A percentile compares a stretch with the other conserved stretches of the same genome.
Conservation (phyloP, 306 rosid species). For the Rubus parviflorus region DNA sequence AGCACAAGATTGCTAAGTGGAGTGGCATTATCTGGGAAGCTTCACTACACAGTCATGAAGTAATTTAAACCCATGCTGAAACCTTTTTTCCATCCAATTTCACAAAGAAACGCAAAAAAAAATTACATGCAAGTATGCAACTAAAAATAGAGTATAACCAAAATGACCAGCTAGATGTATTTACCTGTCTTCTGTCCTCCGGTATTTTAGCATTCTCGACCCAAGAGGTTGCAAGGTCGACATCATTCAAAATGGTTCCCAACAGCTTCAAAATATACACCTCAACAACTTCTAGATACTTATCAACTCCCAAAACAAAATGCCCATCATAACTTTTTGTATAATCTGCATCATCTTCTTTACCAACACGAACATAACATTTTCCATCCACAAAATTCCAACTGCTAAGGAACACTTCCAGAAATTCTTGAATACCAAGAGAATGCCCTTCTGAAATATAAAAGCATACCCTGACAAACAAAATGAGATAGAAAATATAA, state of each 20-base stretch:
- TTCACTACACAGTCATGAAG: background rate
- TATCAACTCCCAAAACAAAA: slow-evolving; percentile 45
- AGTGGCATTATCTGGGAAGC: background rate
- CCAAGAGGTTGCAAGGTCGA: slow-evolving; percentile 70
- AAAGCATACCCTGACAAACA: slow-evolving; percentile 59
- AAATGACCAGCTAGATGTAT: background rate
- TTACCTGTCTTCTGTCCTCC: slow-evolving; percentile 69
- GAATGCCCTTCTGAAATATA: slow-evolving; percentile 51
- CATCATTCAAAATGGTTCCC: slow-evolving; percentile 41
- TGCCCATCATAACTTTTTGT: slow-evolving; percentile 16
- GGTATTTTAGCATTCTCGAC: slow-evolving; percentile 73
- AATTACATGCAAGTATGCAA: background rate
- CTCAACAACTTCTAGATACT: slow-evolving; percentile 70
- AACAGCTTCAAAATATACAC: slow-evolving; percentile 51
- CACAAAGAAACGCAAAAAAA: background rate
- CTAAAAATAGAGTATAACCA: background rate
- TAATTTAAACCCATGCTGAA: background rate
- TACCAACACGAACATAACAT: slow-evolving; percentile 40
- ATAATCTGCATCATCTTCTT: slow-evolving; percentile 34
- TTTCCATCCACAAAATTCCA: slow-evolving; percentile 62
- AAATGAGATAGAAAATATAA: background rate
- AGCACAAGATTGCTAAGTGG: background rate
- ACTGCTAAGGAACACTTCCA: slow-evolving; percentile 66
- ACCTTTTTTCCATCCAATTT: background rate
- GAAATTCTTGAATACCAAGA: slow-evolving; percentile 39